Evolutionary conservation across 805 yeast species (phyloP).

Genomic region (Sugiyamaella marilandica): DNA sequence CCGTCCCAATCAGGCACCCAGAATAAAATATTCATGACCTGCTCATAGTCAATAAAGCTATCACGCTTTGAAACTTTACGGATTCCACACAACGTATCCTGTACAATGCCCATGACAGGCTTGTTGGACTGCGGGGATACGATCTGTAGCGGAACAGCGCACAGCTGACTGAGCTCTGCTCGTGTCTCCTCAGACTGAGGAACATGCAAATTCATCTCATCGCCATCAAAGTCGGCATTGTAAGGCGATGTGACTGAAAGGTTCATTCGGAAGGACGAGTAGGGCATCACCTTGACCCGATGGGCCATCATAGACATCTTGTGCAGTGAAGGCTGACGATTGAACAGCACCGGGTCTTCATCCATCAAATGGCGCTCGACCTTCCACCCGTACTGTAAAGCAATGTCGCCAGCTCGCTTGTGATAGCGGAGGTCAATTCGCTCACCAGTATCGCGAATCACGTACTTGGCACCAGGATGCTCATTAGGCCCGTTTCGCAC

Average conservation of each 20-base stretch:
- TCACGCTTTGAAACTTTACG: slow-evolving; percentile 94
- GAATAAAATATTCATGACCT: slow-evolving; percentile 91
- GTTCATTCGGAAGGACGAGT: slow-evolving; percentile 93
- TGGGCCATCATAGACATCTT: slow-evolving; percentile 99
- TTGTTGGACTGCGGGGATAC: slow-evolving; percentile 98
- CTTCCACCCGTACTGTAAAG: slow-evolving; percentile 97
- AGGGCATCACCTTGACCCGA: slow-evolving; percentile 97
- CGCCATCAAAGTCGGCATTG: slow-evolving; percentile 99
- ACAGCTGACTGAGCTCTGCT: slow-evolving; percentile 89
- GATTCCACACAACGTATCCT: slow-evolving; percentile 95
- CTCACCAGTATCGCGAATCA: slow-evolving; percentile 97
- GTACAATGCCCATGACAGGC: slow-evolving; percentile 99
- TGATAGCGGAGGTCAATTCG: slow-evolving; percentile 96
- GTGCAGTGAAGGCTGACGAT: slow-evolving; percentile 98
- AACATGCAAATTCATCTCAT: slow-evolving; percentile 98
- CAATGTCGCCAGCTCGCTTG: slow-evolving; percentile 97
- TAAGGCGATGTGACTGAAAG: slow-evolving; percentile 98
- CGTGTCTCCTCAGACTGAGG: slow-evolving; percentile 98
- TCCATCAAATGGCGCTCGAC: slow-evolving; percentile 98
- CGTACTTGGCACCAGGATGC: slow-evolving; percentile 99
- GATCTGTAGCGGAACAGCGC: slow-evolving; percentile 97
- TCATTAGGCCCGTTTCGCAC: slow-evolving; percentile 98
- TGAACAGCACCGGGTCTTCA: slow-evolving; percentile 94
- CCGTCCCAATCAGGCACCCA: slow-evolving; percentile 99
- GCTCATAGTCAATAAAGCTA: slow-evolving; percentile 80